Evolutionary conservation across 345 rosid genomes (phyloP).

Genomic region (Eucalyptus pauciflora): DNA sequence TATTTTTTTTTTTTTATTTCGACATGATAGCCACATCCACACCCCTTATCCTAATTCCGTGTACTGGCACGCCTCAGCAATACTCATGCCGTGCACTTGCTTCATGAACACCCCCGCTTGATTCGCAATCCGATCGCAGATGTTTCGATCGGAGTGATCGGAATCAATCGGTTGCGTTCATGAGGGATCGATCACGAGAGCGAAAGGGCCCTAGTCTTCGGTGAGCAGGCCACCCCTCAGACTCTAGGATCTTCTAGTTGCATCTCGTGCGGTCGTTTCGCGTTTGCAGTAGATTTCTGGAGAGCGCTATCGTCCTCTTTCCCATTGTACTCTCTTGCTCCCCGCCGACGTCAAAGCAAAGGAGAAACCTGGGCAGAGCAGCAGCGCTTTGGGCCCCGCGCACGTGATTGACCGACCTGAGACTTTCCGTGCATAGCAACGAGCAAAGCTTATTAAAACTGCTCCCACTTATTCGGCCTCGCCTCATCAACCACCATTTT

Average conservation of each 20-base stretch:
- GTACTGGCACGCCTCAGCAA: fast-evolving
- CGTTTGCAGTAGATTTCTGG: background rate
- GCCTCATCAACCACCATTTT: background rate
- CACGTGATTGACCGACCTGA: background rate
- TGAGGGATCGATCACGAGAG: background rate
- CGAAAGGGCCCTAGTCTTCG: background rate
- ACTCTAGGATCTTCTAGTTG: background rate
- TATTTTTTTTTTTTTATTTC: background rate
- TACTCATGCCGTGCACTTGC: background rate
- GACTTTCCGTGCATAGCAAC: background rate
- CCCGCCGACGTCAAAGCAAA: background rate
- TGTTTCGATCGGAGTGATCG: background rate
- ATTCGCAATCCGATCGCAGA: background rate
- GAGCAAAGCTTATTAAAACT: background rate
- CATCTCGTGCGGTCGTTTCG: background rate
- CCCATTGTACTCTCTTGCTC: background rate
- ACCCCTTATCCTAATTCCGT: background rate
- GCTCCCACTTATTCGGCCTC: background rate
- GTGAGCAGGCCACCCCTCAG: background rate
- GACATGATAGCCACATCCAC: background rate
- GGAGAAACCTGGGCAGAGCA: background rate
- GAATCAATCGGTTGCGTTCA: background rate
- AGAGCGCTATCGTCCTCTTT: background rate
- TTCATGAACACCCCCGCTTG: background rate
- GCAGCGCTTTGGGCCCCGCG: background rate